Percentiles rank a stretch among this genome's conserved stretches.
Evolutionary conservation across 257 asterid genomes (phyloP).

Genomic region (Craterostigma plantagineum): DNA sequence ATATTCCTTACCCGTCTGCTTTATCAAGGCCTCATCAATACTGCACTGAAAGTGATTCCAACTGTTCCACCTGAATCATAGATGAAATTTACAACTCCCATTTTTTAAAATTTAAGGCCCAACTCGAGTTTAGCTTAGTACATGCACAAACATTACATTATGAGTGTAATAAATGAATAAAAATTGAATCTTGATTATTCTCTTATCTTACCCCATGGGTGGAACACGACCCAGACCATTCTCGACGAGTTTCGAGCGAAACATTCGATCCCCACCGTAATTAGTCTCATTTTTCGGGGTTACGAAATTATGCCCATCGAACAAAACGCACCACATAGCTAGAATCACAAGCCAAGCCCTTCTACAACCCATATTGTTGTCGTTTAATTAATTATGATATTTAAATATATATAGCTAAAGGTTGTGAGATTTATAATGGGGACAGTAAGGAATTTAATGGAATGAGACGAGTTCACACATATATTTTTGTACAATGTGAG

Average conservation of each 20-base stretch:
- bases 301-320: too few species aligned
- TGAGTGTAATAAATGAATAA: background rate
- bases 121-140: background rate
- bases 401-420: too few species aligned
- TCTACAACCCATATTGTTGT: too few species aligned
- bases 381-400: too few species aligned
- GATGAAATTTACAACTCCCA: background rate
- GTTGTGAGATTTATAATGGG: too few species aligned
- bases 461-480: too few species aligned
- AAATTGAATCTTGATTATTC: background rate
- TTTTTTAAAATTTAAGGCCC: background rate
- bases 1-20: conserved; percentile 41
- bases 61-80: conserved; percentile 69
- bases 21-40: conserved; percentile 55
- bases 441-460: too few species aligned
- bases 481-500: too few species aligned
- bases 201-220: conserved; percentile 2
- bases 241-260: conserved; percentile 1
- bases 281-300: too few species aligned
- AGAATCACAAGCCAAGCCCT: too few species aligned
- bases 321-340: too few species aligned
- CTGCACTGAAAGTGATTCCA: conserved; percentile 80
- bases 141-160: background rate
- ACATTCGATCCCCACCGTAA: too few species aligned
- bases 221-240: conserved; percentile 2